Evolutionary conservation across 371 early-diverging fungal species (phyloP).

Genomic region (Haplosporangium sp.): DNA sequence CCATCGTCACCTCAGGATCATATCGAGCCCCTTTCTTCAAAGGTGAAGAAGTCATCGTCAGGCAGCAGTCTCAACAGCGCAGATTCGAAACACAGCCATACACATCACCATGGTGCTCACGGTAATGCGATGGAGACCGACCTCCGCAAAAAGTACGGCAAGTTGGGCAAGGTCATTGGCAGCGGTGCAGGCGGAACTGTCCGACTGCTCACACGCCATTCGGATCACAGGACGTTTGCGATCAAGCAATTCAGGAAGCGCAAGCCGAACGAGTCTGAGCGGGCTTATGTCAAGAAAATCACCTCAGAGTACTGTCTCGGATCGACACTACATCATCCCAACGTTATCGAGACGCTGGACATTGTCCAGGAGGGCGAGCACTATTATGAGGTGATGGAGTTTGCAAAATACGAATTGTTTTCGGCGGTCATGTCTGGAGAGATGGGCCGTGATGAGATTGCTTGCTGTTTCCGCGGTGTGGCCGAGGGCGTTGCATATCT

Average conservation of each 20-base stretch:
- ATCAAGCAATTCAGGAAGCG: constrained; percentile 86
- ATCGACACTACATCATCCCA: constrained; percentile 80
- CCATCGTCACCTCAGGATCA: constrained; percentile 12
- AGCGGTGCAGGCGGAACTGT: constrained; percentile 82
- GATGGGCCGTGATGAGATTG: constrained; percentile 72
- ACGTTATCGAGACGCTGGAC: constrained; percentile 88
- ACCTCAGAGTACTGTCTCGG: constrained; percentile 88
- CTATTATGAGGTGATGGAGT: constrained; percentile 84
- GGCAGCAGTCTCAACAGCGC: constrained; percentile 1
- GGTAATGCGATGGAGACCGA: constrained; percentile 24
- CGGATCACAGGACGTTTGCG: constrained; percentile 68
- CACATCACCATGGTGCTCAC: constrained; percentile 13
- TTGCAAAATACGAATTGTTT: constrained; percentile 82
- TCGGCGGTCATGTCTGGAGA: constrained; percentile 72
- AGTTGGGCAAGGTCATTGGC: constrained; percentile 61
- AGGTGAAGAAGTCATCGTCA: constrained; percentile 10
- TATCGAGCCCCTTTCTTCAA: constrained; percentile 1
- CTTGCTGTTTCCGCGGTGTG: constrained; percentile 72
- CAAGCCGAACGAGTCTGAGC: constrained; percentile 70
- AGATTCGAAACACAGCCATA: neutral
- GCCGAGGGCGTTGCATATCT: constrained; percentile 67
- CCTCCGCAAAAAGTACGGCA: constrained; percentile 31
- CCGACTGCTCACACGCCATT: constrained; percentile 62
- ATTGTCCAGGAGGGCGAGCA: constrained; percentile 68
- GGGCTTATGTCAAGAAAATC: constrained; percentile 83